Evolutionary conservation across 2,329 filamentous ascomycete species (phyloP), one percentile per base, ranked within the genome.

Genomic region (Trichophyton benhamiae): DNA sequence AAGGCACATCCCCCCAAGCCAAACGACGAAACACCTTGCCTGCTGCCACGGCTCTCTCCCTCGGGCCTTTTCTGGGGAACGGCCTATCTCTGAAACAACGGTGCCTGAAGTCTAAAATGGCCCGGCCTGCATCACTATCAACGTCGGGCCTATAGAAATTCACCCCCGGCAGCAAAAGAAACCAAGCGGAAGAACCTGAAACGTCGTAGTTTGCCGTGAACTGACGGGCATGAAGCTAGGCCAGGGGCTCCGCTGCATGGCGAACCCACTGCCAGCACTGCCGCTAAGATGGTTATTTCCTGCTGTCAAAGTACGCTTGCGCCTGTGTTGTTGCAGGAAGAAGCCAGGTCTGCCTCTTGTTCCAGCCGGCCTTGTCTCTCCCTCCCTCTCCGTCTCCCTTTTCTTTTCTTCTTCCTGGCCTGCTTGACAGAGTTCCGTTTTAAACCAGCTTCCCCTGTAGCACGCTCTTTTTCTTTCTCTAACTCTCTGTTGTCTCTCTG

Each of bases 1-100:
- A 48, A 52, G 20, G 8, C 20, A 8, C 20, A 25, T 9, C 9
- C 20, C 27, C 22, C 27, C 27, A 7, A 30, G 27, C 27, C 27
- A 7, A 7, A 30, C 27, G 27, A 6, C 22, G 20, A 11, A 25
- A 17, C 20, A 20, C 8, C 20, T 9, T 9, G 17, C 17, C 17
- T 25, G n/a, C 17, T 48, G 1, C 44, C 20, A 38, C 33, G 9
- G 17, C 20, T 20, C 17, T 3, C 17, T 20, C 17, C 5, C 8
- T 52, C 46, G 46, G 46, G 20, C 46, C 13, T 49, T 27, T 48
- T 22, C 22, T 22, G 22, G 46, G 57, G 36, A 33, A 58, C 49
- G 22, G 49, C 57, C n/a, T 58, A 44, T 15, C n/a, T 42, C 57
- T 58, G 57, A 58, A 58, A 58, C 57, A 36, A 27, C 41, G 57